These are phyloP conservation scores for Cyclostephanos invisitatus DNA, from an alignment of 108 stramenopile genomes.

Conservation along the genomic window DNA sequence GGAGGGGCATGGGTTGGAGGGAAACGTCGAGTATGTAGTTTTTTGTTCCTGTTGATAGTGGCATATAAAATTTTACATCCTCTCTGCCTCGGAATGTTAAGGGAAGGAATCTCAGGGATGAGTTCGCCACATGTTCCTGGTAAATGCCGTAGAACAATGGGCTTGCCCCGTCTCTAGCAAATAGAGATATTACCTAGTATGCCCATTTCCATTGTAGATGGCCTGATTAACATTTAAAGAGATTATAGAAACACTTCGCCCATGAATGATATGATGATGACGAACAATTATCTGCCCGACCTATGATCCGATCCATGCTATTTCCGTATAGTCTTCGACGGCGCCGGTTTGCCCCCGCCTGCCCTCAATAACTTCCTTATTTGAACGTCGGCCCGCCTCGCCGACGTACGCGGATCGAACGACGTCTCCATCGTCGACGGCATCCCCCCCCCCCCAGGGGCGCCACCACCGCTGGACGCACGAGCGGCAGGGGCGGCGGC, in stretches of 20 bases:
- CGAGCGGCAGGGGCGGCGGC: background rate
- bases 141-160: conserved; percentile 11
- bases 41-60: conserved; percentile 5
- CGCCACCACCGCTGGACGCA: background rate
- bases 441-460: background rate
- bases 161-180: background rate
- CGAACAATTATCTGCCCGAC: too few relatives aligned
- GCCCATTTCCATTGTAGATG: background rate
- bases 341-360: conserved; percentile 6
- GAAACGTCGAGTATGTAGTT: background rate
- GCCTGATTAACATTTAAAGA: background rate
- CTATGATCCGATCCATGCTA: background rate
- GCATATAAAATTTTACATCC: background rate
- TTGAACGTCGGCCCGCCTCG: conserved; percentile 24
- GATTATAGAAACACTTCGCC: background rate
- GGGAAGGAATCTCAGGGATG: background rate
- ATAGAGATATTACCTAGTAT: background rate
- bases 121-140: conserved; percentile 10
- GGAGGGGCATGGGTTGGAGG: background rate
- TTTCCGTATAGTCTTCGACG: background rate
- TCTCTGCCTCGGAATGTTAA: conserved; percentile 1
- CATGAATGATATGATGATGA: background rate
- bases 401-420: background rate
- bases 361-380: conserved; percentile 33
- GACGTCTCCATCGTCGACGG: background rate